Conservation (phyloP, 768 basidiomycete species). For the Pleurotus eryngii region DNA sequence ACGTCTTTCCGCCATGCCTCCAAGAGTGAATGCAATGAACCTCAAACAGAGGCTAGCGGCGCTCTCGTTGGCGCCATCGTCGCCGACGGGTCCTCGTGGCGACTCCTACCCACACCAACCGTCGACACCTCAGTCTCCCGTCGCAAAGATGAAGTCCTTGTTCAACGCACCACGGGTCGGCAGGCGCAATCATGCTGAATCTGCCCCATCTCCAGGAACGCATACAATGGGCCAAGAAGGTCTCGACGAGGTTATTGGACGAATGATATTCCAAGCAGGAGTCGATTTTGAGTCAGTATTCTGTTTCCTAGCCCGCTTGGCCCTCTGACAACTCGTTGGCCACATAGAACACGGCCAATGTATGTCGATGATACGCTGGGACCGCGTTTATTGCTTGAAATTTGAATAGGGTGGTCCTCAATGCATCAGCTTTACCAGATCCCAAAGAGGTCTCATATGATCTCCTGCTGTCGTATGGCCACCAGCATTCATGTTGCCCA, state of each 20-base stretch:
- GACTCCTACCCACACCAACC: conserved; percentile 20
- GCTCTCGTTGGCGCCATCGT: conserved; percentile 51
- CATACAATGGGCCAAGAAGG: conserved; percentile 22
- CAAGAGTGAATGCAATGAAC: conserved; percentile 29
- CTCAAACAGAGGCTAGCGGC: conserved; percentile 69
- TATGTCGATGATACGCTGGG: conserved; percentile 34
- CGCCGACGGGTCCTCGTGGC: conserved; percentile 36
- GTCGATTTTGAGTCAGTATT: conserved; percentile 80
- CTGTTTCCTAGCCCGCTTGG: neutral
- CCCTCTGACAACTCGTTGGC: conserved; percentile 4
- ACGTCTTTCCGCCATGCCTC: conserved; percentile 18
- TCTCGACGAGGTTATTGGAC: conserved; percentile 55
- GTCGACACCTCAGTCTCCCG: conserved; percentile 4
- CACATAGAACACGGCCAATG: conserved; percentile 81
- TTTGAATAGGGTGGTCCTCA: conserved; percentile 68
- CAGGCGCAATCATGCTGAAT: conserved; percentile 25
- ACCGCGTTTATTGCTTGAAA: conserved; percentile 12
- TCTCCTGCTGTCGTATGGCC: conserved; percentile 62
- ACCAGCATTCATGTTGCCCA: conserved; percentile 9
- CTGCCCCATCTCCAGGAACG: conserved; percentile 24
- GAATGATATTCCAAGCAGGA: conserved; percentile 84
- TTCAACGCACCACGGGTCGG: conserved; percentile 47
- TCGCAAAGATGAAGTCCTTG: conserved; percentile 30
- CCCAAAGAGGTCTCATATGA: conserved; percentile 77
- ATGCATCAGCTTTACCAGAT: conserved; percentile 81